phyloP scores from a whole-genome alignment of 169 alveolate genomes.

The Babesia bovis region DNA sequence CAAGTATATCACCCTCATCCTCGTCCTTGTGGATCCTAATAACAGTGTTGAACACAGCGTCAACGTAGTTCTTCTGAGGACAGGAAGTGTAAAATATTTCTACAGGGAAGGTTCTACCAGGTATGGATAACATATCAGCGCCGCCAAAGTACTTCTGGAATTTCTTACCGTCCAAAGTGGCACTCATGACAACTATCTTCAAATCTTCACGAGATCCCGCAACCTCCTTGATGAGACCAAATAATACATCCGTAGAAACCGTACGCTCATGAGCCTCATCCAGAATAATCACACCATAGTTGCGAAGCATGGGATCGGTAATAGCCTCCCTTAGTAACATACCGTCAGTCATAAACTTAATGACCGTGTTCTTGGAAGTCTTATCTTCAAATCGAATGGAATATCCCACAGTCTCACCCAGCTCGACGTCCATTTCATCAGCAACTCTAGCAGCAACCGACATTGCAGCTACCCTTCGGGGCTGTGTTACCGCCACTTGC shows the following conservation, averaged over 20 bases:
- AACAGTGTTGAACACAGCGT: conserved; percentile 90
- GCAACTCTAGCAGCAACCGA: conserved; percentile 98
- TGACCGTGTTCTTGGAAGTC: conserved; percentile 81
- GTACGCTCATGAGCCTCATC: conserved; percentile 99
- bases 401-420: conserved; percentile 97
- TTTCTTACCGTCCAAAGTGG: conserved; percentile 95
- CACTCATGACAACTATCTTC: conserved; percentile 96
- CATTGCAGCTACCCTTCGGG: conserved; percentile 99
- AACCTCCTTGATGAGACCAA: conserved; percentile 95
- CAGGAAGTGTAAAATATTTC: conserved; percentile 92
- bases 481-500: conserved; percentile 97
- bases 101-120: conserved; percentile 98
- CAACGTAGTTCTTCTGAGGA: conserved; percentile 93
- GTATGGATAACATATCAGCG: conserved; percentile 94
- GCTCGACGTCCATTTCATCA: conserved; percentile 94
- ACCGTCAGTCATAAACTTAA: conserved; percentile 98
- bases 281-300: conserved; percentile 89
- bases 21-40: conserved; percentile 90
- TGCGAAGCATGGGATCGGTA: conserved; percentile 86
- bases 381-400: conserved; percentile 97
- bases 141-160: conserved; percentile 91
- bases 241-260: conserved; percentile 94
- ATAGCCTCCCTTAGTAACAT: conserved; percentile 97
- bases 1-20: conserved; percentile 90
- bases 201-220: conserved; percentile 84